Percentiles rank a stretch among this genome's conserved stretches.
Conservation (phyloP, 768 basidiomycete genomes). For the Xanthoconium purpureum region DNA sequence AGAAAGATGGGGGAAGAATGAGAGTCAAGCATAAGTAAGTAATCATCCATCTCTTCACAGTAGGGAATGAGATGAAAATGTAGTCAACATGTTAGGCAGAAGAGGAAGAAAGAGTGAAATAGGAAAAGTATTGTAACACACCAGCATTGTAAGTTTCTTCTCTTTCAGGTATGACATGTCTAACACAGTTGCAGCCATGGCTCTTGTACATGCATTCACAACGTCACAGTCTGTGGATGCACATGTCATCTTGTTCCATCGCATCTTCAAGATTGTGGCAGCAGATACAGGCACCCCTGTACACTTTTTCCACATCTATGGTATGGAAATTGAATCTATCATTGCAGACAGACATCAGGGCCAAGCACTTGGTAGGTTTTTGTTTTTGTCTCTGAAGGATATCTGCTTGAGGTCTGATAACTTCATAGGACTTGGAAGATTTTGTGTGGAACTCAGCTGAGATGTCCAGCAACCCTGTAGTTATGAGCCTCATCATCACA, state of each 20-base stretch:
- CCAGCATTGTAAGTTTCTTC: background rate
- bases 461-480: background rate
- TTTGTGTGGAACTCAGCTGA: slow-evolving; percentile 1
- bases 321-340: background rate
- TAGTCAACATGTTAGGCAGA: no score
- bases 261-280: slow-evolving; percentile 16
- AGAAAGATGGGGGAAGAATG: no score
- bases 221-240: slow-evolving; percentile 26
- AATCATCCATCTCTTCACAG: no score
- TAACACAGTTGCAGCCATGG: slow-evolving; percentile 2
- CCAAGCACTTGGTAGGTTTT: background rate
- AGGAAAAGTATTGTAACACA: no score
- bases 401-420: no score
- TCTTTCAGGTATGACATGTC: no score
- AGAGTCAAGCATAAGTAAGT: no score
- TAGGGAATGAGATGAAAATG: no score
- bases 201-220: slow-evolving; percentile 21
- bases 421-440: slow-evolving; percentile 8
- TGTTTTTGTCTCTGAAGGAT: no score
- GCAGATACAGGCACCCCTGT: background rate
- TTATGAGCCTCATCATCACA: background rate
- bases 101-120: no score
- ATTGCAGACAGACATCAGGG: slow-evolving; percentile 7
- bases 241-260: slow-evolving; percentile 20
- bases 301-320: background rate